Conservation (phyloP, 192 early-diverging fungal species). For the Helicostylum pulchrum region DNA sequence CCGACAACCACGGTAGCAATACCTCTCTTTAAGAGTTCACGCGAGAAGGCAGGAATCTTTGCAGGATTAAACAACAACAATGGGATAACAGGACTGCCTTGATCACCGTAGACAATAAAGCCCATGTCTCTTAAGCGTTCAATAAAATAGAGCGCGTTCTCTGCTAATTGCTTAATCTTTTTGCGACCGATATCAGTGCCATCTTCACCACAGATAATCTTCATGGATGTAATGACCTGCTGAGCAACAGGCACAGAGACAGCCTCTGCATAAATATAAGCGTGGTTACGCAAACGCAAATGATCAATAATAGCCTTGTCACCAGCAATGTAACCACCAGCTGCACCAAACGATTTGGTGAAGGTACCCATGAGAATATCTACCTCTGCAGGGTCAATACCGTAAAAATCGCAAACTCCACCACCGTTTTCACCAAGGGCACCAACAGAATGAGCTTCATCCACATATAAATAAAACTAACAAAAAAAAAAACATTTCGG, state of each 20-base stretch:
- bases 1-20: constrained; percentile 95
- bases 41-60: constrained; percentile 92
- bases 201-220: constrained; percentile 89
- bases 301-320: constrained; percentile 69
- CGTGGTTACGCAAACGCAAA: constrained; percentile 74
- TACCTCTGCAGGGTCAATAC: constrained; percentile 82
- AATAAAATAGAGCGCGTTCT: constrained; percentile 84
- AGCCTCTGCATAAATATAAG: constrained; percentile 87
- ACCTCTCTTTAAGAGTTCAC: constrained; percentile 80
- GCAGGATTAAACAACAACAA: constrained; percentile 90
- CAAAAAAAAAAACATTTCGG: not conserved
- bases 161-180: constrained; percentile 80
- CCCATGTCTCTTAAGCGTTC: constrained; percentile 80
- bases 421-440: constrained; percentile 91
- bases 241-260: constrained; percentile 82
- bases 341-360: constrained; percentile 96
- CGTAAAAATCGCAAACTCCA: constrained; percentile 95
- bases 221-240: constrained; percentile 87
- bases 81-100: constrained; percentile 88
- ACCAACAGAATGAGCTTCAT: constrained; percentile 97
- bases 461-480: constrained; percentile 90
- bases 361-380: constrained; percentile 98
- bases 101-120: constrained; percentile 89
- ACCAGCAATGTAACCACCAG: constrained; percentile 92
- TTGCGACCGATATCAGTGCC: constrained; percentile 78